A percentile compares a stretch with the other conserved stretches of the same genome.
Evolutionary conservation across 1,139 yeast genomes (phyloP).

Genomic region (Ogataea hybrid): DNA sequence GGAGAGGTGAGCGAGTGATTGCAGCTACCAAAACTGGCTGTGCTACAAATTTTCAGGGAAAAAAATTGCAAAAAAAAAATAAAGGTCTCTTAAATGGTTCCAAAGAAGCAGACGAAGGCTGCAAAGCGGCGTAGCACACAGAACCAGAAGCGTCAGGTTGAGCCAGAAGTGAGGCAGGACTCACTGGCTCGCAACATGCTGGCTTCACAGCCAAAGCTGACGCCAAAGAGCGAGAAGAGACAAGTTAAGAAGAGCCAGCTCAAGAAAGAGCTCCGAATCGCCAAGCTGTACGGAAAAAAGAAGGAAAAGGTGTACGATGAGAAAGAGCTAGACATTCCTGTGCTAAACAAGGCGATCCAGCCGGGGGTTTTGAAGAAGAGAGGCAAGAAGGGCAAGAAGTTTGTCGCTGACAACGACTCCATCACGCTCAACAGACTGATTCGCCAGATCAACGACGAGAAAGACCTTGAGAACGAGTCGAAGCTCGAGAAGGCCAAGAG

Average conservation of each 20-base stretch:
- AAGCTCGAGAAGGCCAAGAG: conserved; percentile 87
- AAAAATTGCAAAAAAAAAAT: too few relatives aligned
- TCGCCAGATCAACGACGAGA: conserved; percentile 75
- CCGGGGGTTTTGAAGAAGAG: conserved; percentile 78
- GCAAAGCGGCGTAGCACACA: too few relatives aligned
- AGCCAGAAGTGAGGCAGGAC: too few relatives aligned
- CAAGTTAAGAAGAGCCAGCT: too few relatives aligned
- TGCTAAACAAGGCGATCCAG: conserved; percentile 73
- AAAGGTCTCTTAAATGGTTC: too few relatives aligned
- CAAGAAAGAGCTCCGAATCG: conserved; percentile 58
- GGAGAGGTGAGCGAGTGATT: conserved; percentile 5
- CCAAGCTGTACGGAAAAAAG: conserved; percentile 68
- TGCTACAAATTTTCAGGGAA: too few relatives aligned
- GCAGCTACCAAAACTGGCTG: neutral
- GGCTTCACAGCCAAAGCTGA: too few relatives aligned
- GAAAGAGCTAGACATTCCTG: conserved; percentile 74
- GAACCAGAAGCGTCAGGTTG: too few relatives aligned
- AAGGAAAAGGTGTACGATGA: conserved; percentile 67
- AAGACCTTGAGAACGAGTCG: conserved; percentile 82
- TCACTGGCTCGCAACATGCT: too few relatives aligned
- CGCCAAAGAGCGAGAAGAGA: too few relatives aligned
- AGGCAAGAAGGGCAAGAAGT: conserved; percentile 93
- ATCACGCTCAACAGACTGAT: conserved; percentile 66
- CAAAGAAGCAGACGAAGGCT: too few relatives aligned
- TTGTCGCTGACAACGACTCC: conserved; percentile 71